Percentiles rank a stretch among this genome's conserved stretches.
Conservation (phyloP, 2,329 filamentous ascomycete genomes). For the Colletotrichum lupini region DNA sequence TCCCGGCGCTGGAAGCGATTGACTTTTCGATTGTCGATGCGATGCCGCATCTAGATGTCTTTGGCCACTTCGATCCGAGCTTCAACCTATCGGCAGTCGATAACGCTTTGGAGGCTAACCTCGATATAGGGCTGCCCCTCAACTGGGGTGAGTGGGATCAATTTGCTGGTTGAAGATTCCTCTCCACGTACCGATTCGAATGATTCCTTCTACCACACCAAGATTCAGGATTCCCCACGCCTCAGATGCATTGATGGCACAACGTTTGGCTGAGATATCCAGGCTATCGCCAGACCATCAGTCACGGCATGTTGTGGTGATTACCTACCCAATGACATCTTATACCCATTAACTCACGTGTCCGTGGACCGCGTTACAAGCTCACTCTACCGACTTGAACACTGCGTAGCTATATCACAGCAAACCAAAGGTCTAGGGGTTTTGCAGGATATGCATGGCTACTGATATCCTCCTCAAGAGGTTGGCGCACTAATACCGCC, state of each 20-base stretch:
- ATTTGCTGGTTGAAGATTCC: constrained; percentile 37
- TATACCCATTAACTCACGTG: too few species aligned
- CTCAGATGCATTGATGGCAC: background rate
- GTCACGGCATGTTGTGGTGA: background rate
- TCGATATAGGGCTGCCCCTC: constrained; percentile 64
- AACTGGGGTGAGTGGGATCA: constrained; percentile 62
- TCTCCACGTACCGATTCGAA: background rate
- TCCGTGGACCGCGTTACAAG: too few species aligned
- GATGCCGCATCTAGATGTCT: constrained; percentile 62
- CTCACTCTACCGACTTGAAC: too few species aligned
- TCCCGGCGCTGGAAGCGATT: constrained; percentile 42
- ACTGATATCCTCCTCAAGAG: too few species aligned
- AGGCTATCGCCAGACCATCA: background rate
- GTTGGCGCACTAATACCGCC: too few species aligned
- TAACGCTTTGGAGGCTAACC: constrained; percentile 63
- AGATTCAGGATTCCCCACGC: too few species aligned
- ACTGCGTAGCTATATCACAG: too few species aligned
- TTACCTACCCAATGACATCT: background rate
- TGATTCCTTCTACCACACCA: too few species aligned
- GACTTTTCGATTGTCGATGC: constrained; percentile 56
- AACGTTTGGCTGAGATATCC: too few species aligned
- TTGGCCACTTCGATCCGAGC: constrained; percentile 65
- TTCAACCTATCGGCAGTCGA: constrained; percentile 66
- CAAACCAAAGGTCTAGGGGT: too few species aligned
- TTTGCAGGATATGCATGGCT: too few species aligned